Evolutionary conservation across 257 asterid species (phyloP), one percentile per base, ranked within the genome.

Genomic region (Petunia axillaris): DNA sequence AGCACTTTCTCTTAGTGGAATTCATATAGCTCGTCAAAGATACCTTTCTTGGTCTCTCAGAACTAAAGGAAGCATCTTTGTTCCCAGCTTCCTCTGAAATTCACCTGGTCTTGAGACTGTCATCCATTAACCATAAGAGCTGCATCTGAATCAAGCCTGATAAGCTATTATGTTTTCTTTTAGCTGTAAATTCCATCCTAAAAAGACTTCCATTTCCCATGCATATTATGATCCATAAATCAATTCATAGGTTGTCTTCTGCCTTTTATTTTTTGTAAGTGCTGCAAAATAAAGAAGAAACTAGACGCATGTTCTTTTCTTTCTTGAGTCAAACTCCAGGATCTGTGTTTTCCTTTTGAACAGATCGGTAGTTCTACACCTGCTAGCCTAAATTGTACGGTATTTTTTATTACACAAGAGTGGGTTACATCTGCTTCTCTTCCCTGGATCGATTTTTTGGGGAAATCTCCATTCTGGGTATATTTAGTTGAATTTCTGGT

Each of bases 211-310:
- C 16, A 70, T 70, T 70, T 44, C 58, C 16, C 46, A 70, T 70
- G n/a, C 35, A 68, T 68, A 15, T 16, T 68, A 44, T 44, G 76
- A 44, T 44, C 76, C 76, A 44, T 68, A 68, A 44, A 39, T 16
- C 58, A 68, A 68, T 16, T 68, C 41, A 68, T 44, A 48, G 58
- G 16, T 68, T 68, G n/a, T 10, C 76, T 70, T 70, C 58, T 44
- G 54, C 76, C 41, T 46, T 70, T 70, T 46, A 46, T 70, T 46
- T 16, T 46, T 70, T 54, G 76, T 70, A 8, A 10, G 77, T 15
- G 16, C 16, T 16, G 25, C 59, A 70, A 46, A 46, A 37, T 54
- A 70, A 46, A 70, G 76, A 70, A 70, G 76, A 70, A 68, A 35
- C 59, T 44, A 46, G 76, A 46, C 3, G 3, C 76, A 46, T 70